Evolutionary conservation across 495 filamentous ascomycete species (phyloP).

Genomic region (Tricharina praecox): DNA sequence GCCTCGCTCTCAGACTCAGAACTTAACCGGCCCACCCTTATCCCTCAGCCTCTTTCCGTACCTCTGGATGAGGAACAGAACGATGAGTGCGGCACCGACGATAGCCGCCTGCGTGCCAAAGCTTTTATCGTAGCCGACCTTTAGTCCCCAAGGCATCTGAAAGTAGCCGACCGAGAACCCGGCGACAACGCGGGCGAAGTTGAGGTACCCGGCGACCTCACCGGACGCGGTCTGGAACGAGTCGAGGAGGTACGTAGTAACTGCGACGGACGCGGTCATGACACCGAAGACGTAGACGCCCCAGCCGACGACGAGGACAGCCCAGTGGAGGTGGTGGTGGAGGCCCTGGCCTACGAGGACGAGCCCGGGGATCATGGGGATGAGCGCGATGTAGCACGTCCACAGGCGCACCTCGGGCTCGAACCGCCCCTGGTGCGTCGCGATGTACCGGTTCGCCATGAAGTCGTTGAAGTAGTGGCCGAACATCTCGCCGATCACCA

Average conservation of each 20-base stretch:
- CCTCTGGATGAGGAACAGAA: constrained; percentile 6
- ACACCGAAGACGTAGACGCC: constrained; percentile 16
- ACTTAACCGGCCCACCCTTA: constrained; percentile 4
- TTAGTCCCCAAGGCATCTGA: constrained; percentile 15
- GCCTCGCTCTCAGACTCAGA: no score
- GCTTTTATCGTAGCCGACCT: constrained; percentile 14
- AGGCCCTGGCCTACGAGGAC: constrained; percentile 13
- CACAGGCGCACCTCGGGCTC: constrained; percentile 20
- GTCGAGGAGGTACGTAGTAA: constrained; percentile 19
- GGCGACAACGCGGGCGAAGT: constrained; percentile 20
- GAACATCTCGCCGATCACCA: constrained; percentile 19
- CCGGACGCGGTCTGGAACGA: constrained; percentile 17
- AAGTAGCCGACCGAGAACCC: constrained; percentile 19
- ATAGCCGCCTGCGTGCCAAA: constrained; percentile 28
- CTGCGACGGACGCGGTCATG: constrained; percentile 21
- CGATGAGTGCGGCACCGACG: constrained; percentile 2
- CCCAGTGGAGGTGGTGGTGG: constrained; percentile 13
- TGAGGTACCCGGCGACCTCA: constrained; percentile 17
- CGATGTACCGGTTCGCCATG: constrained; percentile 14
- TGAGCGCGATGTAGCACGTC: constrained; percentile 13
- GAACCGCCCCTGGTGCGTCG: constrained; percentile 12
- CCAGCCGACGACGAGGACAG: constrained; percentile 17
- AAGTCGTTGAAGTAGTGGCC: constrained; percentile 23
- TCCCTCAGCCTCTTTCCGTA: constrained; percentile 8
- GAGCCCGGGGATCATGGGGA: constrained; percentile 10